Evolutionary conservation across 140 eudicot species (phyloP).

Genomic region (Flaveria floridana): DNA sequence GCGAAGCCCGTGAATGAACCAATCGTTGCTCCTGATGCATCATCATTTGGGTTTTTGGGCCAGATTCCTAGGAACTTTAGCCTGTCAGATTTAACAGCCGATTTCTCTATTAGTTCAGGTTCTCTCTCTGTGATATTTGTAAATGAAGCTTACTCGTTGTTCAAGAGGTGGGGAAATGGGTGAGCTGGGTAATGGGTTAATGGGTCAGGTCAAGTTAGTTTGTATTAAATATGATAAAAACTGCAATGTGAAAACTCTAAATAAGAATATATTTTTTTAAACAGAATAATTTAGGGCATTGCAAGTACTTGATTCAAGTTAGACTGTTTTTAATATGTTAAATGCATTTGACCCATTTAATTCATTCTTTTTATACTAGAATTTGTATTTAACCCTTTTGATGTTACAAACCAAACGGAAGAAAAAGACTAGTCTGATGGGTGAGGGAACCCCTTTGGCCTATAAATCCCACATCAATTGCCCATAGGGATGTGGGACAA

Average conservation of each 20-base stretch:
- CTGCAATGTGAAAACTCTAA: not conserved
- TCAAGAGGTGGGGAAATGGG: not conserved
- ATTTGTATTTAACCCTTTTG: not conserved
- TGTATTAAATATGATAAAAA: not conserved
- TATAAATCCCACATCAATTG: no score
- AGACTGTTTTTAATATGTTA: not conserved
- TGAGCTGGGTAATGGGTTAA: not conserved
- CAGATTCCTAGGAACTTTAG: conserved; percentile 83
- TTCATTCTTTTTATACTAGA: not conserved
- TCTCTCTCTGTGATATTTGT: conserved; percentile 24
- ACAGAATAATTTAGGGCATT: not conserved
- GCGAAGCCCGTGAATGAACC: conserved; percentile 46
- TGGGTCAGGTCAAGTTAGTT: not conserved
- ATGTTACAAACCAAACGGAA: no score
- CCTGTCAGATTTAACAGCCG: conserved; percentile 76
- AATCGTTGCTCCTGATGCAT: conserved; percentile 39
- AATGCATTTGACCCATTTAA: not conserved
- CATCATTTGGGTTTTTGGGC: conserved; percentile 64
- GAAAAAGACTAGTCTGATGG: no score
- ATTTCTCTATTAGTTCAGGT: conserved; percentile 65
- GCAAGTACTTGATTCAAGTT: not conserved
- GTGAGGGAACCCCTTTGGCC: no score
- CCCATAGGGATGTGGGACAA: no score
- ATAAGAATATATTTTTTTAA: no score
- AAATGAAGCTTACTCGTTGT: conserved; percentile 1